Base-by-base conservation (phyloP, 805 yeast genomes). In the Nakazawaea molendinolei region DNA sequence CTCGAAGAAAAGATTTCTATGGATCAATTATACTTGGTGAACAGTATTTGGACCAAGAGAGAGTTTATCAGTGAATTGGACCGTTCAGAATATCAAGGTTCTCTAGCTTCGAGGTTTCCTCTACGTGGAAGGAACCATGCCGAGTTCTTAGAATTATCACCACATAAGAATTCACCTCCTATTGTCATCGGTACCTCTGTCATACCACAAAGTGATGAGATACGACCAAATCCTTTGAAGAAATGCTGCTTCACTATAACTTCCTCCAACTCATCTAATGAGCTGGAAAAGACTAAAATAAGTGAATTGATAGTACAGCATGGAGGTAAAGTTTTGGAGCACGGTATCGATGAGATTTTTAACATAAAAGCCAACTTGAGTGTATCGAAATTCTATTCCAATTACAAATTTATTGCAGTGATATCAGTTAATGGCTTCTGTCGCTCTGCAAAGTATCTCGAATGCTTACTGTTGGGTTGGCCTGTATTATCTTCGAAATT, bases 391-490 rank as follows among this genome's bases (percentile, higher is more conserved):
- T 5, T 39, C n/a, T 45, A 44, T 10, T 28, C 42, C 8, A 39
- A 44, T 1, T 64, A 53, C 42, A 61, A 48, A 22, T 84, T 86
- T 57, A 86, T 71, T 1, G 89, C 89, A 2, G 61, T 84, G 23
- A 56, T 87, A 1, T 68, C 90, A 0, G 20, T 20, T 5, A 68
- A 67, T 25, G 65, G 65, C 21, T 68, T 71, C 39, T 64, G 73
- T 14, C 61, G 95, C 24, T 84, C 87, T 32, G 67, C 78, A 7
- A 87, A 86, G 49, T 87, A 81, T 51, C 52, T 87, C 8, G 92
- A 85, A 49, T 76, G 81, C 2, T 53, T 86, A 13, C 84, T 90
- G 0, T 51, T 86, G 29, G 89, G 90, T 3, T 86, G 95, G 95
- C 97, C 97, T 2, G 69, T 83, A 14, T 49, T 87, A 21, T 76